Base-by-base conservation (phyloP, 768 basidiomycete species). In the Amanita pallidorosea region DNA sequence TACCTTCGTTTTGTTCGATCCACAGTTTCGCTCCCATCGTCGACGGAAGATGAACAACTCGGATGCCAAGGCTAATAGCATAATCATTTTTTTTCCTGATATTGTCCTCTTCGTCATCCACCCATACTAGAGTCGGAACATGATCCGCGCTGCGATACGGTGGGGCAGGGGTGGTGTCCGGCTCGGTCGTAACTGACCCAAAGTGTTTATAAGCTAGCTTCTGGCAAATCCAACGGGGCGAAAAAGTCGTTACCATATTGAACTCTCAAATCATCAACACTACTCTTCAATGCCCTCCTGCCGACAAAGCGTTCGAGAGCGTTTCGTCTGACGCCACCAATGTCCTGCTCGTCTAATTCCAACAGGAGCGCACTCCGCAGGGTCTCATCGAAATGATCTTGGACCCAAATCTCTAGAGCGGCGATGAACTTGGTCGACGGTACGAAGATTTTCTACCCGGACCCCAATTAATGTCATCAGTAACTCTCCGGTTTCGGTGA, bases 21-120 rank as follows among this genome's bases (percentile, higher is more conserved):
- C 64, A 67, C 3, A 56, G 45, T 41, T 60, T 65, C 7, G 64
- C 61, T 1, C 49, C 36, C 1, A 61, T 60, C 2, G 66, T 67
- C 0, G 66, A 67, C 4, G 56, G 45, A 5, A 65, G 41, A 13
- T 61, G 52, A 4, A 66, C n/a, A 17, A 64, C 61, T 2, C 53
- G 49, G 17, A 65, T 56, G 5, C 59, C 59, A 7, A 52, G 27
- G 5, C 18, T 23, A 11, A 25, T 31, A 1, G 66, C 65, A 40
- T 49, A 36, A 2, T 37, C 25, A 13, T 60, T 52, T 37, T 56
- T 57, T 7, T 20, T 13, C 1, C 23, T 25, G 25, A 54, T 61
- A 31, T 59, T 60, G 0, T 51, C 52, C n/a, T 58, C 58, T 1
- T 53, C 34, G 46, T 65, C 63, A 42, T 63, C 63, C 22, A 65